Conservation (phyloP, 495 filamentous ascomycete genomes). For the Pseudoneurospora amorphoporcata region DNA sequence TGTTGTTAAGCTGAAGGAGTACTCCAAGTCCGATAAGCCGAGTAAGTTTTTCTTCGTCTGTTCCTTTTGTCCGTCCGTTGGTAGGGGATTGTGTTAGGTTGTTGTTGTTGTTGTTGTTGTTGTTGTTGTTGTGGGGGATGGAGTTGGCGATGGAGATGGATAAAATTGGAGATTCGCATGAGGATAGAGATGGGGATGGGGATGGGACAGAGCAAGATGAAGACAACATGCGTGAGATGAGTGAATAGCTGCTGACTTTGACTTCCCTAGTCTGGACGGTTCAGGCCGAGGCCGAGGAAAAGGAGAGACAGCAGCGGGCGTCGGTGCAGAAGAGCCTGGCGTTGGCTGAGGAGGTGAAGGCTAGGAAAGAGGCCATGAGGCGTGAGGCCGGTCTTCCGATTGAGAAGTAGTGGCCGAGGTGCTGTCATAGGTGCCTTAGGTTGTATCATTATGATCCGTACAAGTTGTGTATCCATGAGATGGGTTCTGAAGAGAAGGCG, state of each 20-base stretch:
- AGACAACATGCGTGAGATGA: not conserved
- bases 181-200: not conserved
- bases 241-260: not conserved
- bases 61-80: not conserved
- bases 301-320: constrained; percentile 40
- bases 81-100: not conserved
- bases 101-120: not conserved
- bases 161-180: too few species aligned
- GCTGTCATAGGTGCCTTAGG: not conserved
- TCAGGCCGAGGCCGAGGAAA: constrained; percentile 49
- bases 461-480: not conserved
- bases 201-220: not conserved
- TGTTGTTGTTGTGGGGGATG: not conserved
- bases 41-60: constrained; percentile 27
- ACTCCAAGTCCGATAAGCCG: constrained; percentile 83
- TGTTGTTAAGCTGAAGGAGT: constrained; percentile 69
- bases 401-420: not conserved
- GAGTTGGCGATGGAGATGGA: not conserved
- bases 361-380: constrained; percentile 52
- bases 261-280: constrained; percentile 54
- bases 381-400: constrained; percentile 29
- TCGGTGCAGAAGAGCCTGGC: constrained; percentile 29
- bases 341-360: constrained; percentile 46
- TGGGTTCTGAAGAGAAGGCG: not conserved
- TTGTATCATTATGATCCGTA: not conserved